phyloP scores from a whole-genome alignment of 1,284 basidiomycete genomes.

The Ustilago esculenta region DNA sequence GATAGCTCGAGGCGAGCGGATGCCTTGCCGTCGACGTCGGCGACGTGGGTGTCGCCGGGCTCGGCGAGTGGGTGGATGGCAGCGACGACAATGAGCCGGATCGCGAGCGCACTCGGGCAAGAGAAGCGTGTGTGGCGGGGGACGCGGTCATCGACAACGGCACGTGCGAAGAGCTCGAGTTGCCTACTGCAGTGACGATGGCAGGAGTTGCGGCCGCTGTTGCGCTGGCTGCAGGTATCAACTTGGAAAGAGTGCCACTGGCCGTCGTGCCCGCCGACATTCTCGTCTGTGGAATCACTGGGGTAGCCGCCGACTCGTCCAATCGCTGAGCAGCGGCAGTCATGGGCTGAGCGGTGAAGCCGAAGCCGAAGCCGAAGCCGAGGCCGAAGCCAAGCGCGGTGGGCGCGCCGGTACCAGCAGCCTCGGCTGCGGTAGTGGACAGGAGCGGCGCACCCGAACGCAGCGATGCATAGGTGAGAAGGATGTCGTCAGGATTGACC shows the following conservation, averaged over 20 bases:
- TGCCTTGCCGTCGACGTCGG: conserved; percentile 30
- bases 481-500: conserved; percentile 49
- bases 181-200: conserved; percentile 25
- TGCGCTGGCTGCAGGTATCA: conserved; percentile 40
- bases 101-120: conserved; percentile 31
- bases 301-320: conserved; percentile 15
- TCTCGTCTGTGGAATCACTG: not conserved
- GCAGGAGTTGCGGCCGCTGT: conserved; percentile 38
- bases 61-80: conserved; percentile 25
- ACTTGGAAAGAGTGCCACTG: conserved; percentile 23
- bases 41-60: conserved; percentile 21
- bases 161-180: conserved; percentile 30
- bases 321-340: conserved; percentile 27
- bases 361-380: no score
- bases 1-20: conserved; percentile 30
- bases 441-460: conserved; percentile 46
- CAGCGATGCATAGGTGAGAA: conserved; percentile 47
- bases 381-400: conserved; percentile 15
- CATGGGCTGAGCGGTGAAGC: conserved; percentile 19
- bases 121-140: conserved; percentile 28
- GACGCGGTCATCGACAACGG: conserved; percentile 24
- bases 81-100: conserved; percentile 49
- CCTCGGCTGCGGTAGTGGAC: conserved; percentile 12
- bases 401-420: conserved; percentile 11
- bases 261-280: conserved; percentile 15